phyloP scores from a whole-genome alignment of 768 basidiomycete genomes.

The Tricholoma sp. region DNA sequence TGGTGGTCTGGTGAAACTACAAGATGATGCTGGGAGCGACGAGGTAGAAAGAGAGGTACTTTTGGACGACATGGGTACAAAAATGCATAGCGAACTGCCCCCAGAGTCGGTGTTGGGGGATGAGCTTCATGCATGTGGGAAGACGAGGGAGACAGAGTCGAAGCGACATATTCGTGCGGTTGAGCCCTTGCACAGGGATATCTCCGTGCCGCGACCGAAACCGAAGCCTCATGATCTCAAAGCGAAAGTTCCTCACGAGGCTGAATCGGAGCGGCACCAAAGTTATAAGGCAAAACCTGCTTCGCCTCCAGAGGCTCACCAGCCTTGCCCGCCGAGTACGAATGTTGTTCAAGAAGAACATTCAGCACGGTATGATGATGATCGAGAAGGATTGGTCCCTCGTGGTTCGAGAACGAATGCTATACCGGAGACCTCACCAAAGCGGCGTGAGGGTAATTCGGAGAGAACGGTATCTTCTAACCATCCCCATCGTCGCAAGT shows the following conservation, averaged over 20 bases:
- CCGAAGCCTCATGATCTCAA: background rate
- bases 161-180: background rate
- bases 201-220: background rate
- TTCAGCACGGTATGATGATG: background rate
- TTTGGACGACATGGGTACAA: background rate
- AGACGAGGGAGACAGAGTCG: too few relatives aligned
- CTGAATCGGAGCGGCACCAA: background rate
- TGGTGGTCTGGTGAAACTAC: conserved; percentile 3
- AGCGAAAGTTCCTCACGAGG: background rate
- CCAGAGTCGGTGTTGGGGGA: background rate
- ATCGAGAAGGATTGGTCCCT: background rate
- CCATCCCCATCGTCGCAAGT: background rate
- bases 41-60: background rate
- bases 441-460: background rate
- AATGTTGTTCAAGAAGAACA: background rate
- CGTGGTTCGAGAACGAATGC: background rate
- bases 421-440: background rate
- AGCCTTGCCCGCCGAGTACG: background rate
- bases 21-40: background rate
- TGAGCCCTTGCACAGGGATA: background rate
- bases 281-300: background rate
- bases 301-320: background rate
- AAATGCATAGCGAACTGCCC: background rate
- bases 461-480: background rate
- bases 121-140: background rate